Percentiles rank a stretch among this genome's conserved stretches.
Evolutionary conservation across 805 yeast species (phyloP).

Genomic region (Candida peoriensis): DNA sequence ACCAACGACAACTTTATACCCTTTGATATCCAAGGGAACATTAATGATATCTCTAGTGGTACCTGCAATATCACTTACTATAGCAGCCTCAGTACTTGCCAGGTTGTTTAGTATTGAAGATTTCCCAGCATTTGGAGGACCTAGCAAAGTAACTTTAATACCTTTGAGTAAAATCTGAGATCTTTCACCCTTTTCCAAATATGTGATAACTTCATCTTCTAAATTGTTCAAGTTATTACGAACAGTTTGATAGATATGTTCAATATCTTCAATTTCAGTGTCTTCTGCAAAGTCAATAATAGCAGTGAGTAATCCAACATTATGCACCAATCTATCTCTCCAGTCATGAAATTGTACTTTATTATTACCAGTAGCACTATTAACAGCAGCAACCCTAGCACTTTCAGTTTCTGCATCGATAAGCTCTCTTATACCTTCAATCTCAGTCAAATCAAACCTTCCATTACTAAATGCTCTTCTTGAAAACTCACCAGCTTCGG

Average conservation of each 20-base stretch:
- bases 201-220: slow-evolving; percentile 37
- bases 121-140: slow-evolving; percentile 97
- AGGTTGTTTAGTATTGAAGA: slow-evolving; percentile 78
- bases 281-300: slow-evolving; percentile 95
- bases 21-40: slow-evolving; percentile 73
- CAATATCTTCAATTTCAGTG: slow-evolving; percentile 68
- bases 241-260: slow-evolving; percentile 47
- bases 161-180: slow-evolving; percentile 70
- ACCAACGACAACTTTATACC: slow-evolving; percentile 77
- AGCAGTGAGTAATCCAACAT: slow-evolving; percentile 76
- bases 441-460: slow-evolving; percentile 77
- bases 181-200: slow-evolving; percentile 40
- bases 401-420: slow-evolving; percentile 93
- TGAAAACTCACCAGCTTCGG: slow-evolving; percentile 92
- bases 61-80: slow-evolving; percentile 88
- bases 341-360: slow-evolving; percentile 51
- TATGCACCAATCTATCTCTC: slow-evolving; percentile 60
- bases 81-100: slow-evolving; percentile 77
- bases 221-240: slow-evolving; percentile 36
- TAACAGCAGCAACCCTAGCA: slow-evolving; percentile 72
- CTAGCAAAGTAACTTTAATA: slow-evolving; percentile 65
- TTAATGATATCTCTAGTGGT: slow-evolving; percentile 90
- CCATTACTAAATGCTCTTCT: slow-evolving; percentile 82
- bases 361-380: slow-evolving; percentile 68
- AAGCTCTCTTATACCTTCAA: slow-evolving; percentile 84